Conservation (phyloP, 2,329 filamentous ascomycete species). For the Lojkania enalia region DNA sequence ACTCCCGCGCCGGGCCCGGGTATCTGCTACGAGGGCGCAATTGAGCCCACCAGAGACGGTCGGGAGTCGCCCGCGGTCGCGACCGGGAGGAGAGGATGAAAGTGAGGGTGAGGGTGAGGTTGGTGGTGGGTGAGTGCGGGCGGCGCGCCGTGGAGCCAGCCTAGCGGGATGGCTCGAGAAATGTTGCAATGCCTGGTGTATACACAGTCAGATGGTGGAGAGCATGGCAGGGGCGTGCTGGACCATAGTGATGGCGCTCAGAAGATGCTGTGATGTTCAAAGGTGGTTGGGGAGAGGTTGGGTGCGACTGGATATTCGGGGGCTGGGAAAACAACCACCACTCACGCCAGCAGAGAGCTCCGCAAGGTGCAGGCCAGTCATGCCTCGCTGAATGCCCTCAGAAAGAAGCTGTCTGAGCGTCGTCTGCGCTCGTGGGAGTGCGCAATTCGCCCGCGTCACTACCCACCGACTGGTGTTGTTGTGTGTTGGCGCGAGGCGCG, state of each 20-base stretch:
- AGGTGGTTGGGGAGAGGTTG: constrained; percentile 23
- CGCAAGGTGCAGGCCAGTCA: constrained; percentile 17
- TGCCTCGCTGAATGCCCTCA: constrained; percentile 18
- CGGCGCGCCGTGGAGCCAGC: constrained; percentile 18
- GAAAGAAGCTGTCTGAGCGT: constrained; percentile 2
- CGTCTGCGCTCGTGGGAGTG: constrained; percentile 10
- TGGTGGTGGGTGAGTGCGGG: constrained; percentile 10
- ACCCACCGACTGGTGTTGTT: constrained; percentile 7
- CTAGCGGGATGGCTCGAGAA: constrained; percentile 22
- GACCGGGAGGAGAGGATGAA: neutral
- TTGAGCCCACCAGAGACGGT: constrained; percentile 5
- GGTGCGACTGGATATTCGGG: constrained; percentile 8
- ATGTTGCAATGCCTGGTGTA: constrained; percentile 22
- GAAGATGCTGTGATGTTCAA: constrained; percentile 12
- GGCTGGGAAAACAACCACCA: constrained; percentile 18
- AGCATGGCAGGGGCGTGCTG: constrained; percentile 19
- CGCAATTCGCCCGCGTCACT: constrained; percentile 13
- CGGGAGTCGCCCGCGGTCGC: neutral
- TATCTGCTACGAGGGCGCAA: constrained; percentile 9
- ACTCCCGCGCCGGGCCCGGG: constrained; percentile 15
- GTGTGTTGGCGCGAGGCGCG: constrained; percentile 7
- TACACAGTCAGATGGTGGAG: constrained; percentile 16
- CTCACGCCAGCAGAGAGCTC: constrained; percentile 20
- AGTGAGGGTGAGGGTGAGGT: neutral
- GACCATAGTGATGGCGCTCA: constrained; percentile 14